These are phyloP conservation scores for Gossypium bickii DNA, from an alignment of 345 rosid species.

Conservation along the genomic window DNA sequence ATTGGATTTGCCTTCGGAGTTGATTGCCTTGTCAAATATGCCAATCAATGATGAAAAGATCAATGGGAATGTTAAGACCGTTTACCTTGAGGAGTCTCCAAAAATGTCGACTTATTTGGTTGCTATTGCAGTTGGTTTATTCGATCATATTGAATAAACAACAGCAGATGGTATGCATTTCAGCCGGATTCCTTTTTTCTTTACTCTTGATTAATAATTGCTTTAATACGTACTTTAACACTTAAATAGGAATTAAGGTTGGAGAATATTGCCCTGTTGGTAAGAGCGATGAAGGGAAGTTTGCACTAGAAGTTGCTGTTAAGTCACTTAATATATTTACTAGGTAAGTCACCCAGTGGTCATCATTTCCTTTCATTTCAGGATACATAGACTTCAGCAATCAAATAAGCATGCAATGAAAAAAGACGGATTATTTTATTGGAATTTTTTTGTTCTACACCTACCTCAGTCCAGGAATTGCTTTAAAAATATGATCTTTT, in stretches of 20 bases:
- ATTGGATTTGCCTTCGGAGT: constrained; percentile 68
- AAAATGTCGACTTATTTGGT: constrained; percentile 98
- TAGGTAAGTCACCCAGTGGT: constrained; percentile 33
- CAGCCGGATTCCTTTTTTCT: neutral
- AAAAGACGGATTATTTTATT: no score
- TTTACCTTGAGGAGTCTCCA: constrained; percentile 80
- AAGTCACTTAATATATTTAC: constrained; percentile 78
- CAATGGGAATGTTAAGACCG: constrained; percentile 56
- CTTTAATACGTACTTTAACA: no score
- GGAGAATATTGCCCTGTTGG: constrained; percentile 92
- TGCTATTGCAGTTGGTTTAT: constrained; percentile 86
- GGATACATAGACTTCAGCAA: no score
- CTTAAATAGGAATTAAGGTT: constrained; percentile 53
- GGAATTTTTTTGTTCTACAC: no score
- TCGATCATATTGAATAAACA: constrained; percentile 81
- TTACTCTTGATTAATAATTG: no score
- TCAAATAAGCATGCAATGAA: no score
- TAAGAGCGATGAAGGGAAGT: constrained; percentile 77
- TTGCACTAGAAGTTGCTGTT: constrained; percentile 91
- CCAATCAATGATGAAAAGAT: constrained; percentile 65
- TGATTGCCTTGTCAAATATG: constrained; percentile 94
- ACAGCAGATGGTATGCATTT: constrained; percentile 70
- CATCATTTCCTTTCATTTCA: constrained; percentile 9
- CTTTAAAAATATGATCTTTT: no score
- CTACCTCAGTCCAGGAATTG: no score